phyloP scores from a whole-genome alignment of 2,329 filamentous ascomycete species.

The Hypoxylon sp. region DNA sequence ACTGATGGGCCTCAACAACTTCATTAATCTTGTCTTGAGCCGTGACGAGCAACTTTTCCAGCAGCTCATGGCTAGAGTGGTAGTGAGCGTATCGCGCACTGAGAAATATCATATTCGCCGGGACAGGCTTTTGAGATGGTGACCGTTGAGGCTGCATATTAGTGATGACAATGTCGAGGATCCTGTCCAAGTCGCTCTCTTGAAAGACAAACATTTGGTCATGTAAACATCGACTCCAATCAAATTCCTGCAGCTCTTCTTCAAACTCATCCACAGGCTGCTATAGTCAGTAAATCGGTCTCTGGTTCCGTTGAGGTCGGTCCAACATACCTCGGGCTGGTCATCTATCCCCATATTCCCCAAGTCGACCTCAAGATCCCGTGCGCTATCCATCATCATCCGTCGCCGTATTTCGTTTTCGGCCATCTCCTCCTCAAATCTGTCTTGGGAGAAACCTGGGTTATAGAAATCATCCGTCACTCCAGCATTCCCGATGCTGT shows the following conservation, averaged over 20 bases:
- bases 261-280: conserved; percentile 83
- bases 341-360: conserved; percentile 97
- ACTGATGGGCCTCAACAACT: conserved; percentile 94
- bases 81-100: conserved; percentile 97
- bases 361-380: conserved; percentile 95
- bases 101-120: conserved; percentile 96
- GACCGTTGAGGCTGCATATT: conserved; percentile 98
- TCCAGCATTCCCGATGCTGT: conserved; percentile 85
- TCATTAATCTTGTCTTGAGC: conserved; percentile 98
- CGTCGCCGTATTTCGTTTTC: conserved; percentile 95
- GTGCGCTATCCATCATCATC: conserved; percentile 99
- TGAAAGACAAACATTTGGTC: conserved; percentile 99
- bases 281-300: conserved; percentile 48
- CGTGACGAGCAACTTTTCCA: conserved; percentile 83
- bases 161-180: conserved; percentile 95
- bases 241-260: conserved; percentile 93
- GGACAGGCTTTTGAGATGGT: conserved; percentile 96
- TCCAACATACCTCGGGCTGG: conserved; percentile 81
- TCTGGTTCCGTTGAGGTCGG: conserved; percentile 31
- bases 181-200: conserved; percentile 89
- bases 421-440: conserved; percentile 96
- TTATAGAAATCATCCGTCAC: conserved; percentile 94
- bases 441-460: conserved; percentile 90
- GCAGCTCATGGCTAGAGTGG: conserved; percentile 87
- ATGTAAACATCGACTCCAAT: conserved; percentile 93